Evolutionary conservation across 78 protist species (phyloP).

Genomic region (Chrysochromulina tobinii): DNA sequence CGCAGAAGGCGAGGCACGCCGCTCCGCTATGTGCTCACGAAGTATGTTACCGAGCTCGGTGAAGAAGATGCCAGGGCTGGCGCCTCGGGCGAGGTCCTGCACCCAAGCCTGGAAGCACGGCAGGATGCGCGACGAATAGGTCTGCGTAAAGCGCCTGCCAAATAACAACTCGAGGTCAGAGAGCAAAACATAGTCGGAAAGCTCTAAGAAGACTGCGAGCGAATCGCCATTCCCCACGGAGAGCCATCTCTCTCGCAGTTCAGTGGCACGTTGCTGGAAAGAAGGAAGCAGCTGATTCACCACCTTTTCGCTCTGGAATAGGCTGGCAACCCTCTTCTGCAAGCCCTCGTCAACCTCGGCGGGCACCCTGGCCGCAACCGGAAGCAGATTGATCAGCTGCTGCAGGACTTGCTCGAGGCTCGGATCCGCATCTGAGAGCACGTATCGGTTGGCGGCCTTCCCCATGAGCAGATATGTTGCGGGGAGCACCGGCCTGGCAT

Average conservation of each 20-base stretch:
- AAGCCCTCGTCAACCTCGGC: neutral
- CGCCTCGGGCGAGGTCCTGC: neutral
- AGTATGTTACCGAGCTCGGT: neutral
- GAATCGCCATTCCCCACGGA: neutral
- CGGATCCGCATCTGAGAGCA: neutral
- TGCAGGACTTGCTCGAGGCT: neutral
- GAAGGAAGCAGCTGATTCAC: neutral
- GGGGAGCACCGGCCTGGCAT: neutral
- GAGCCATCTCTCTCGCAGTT: neutral
- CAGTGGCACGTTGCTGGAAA: neutral
- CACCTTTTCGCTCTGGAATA: neutral
- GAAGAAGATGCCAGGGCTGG: neutral
- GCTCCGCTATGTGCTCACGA: neutral
- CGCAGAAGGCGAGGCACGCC: neutral
- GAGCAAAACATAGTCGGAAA: neutral
- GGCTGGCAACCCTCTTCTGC: neutral
- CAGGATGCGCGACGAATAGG: neutral
- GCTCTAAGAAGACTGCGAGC: neutral
- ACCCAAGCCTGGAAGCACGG: neutral
- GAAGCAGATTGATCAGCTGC: neutral
- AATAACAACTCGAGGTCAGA: neutral
- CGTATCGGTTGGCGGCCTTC: neutral
- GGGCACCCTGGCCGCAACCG: neutral
- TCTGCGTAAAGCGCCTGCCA: neutral
- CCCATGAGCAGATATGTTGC: neutral